A percentile compares a stretch with the other conserved stretches of the same genome.
phyloP scores from a whole-genome alignment of 2,329 filamentous ascomycete genomes.

The Phyllosticta paracitricarpa region DNA sequence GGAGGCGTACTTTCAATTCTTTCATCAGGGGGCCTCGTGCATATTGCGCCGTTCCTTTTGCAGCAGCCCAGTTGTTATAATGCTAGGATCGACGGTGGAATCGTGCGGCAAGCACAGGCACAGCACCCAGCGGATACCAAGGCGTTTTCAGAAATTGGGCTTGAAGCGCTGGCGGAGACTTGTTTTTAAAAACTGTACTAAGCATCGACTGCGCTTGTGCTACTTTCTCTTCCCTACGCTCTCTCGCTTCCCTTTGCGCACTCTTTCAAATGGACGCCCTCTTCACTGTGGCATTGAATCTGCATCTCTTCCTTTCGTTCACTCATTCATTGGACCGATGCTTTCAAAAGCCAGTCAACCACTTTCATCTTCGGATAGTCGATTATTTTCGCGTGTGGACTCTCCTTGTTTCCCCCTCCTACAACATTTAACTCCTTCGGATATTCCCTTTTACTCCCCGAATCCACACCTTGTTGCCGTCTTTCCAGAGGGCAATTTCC shows the following conservation, averaged over 20 bases:
- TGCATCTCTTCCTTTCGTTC: neutral
- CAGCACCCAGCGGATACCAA: neutral
- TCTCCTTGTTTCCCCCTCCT: neutral
- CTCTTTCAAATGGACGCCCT: neutral
- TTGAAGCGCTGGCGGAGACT: neutral
- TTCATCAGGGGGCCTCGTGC: neutral
- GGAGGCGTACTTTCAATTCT: neutral
- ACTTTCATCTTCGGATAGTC: neutral
- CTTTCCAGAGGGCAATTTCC: no score
- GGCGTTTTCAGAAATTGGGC: neutral
- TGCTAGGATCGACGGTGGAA: neutral
- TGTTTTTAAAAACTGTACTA: neutral
- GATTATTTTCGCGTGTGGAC: neutral
- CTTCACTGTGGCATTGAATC: neutral
- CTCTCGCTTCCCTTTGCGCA: neutral
- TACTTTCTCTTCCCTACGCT: neutral
- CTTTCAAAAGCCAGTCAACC: neutral
- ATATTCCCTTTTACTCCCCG: no score
- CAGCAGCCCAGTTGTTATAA: neutral
- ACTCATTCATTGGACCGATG: neutral
- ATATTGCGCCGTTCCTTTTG: neutral
- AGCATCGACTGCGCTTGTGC: neutral
- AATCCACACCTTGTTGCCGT: no score
- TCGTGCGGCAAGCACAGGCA: neutral
- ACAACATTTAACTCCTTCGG: no score